A percentile compares a stretch with the other conserved stretches of the same genome.
These are phyloP conservation scores for Lentinula boryana DNA, from an alignment of 768 basidiomycete species.

Conservation along the genomic window DNA sequence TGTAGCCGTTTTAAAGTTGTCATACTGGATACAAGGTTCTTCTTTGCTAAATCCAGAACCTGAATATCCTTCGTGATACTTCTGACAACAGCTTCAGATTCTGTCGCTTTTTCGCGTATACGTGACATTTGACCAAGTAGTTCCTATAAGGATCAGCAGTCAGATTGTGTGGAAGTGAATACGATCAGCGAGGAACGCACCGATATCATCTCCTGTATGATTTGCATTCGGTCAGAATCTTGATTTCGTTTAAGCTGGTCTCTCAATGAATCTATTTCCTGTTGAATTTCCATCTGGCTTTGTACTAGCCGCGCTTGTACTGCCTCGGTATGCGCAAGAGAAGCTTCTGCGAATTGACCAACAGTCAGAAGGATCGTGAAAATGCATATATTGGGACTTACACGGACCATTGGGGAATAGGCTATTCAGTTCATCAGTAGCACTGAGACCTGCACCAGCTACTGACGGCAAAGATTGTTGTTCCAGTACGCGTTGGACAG, in stretches of 20 bases:
- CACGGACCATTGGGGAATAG: slow-evolving; percentile 75
- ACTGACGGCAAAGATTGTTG: slow-evolving; percentile 45
- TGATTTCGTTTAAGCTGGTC: slow-evolving; percentile 68
- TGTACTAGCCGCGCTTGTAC: slow-evolving; percentile 65
- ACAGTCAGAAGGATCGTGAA: background rate
- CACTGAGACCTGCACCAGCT: slow-evolving; percentile 54
- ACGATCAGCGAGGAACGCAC: slow-evolving; percentile 36
- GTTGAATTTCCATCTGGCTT: slow-evolving; percentile 63
- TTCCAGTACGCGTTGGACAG: slow-evolving; percentile 63
- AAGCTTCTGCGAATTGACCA: slow-evolving; percentile 49
- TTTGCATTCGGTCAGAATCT: slow-evolving; percentile 82
- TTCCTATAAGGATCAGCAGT: slow-evolving; percentile 46
- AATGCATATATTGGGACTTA: background rate
- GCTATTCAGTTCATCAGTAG: slow-evolving; percentile 53
- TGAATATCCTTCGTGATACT: slow-evolving; percentile 97
- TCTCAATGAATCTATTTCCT: slow-evolving; percentile 66
- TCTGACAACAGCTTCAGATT: slow-evolving; percentile 93
- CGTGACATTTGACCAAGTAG: slow-evolving; percentile 92
- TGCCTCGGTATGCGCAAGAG: slow-evolving; percentile 63
- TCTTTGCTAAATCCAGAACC: slow-evolving; percentile 87
- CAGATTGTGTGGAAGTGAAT: slow-evolving; percentile 5
- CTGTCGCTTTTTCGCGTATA: slow-evolving; percentile 94
- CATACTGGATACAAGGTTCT: slow-evolving; percentile 86
- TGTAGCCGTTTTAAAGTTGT: slow-evolving; percentile 85
- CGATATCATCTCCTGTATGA: slow-evolving; percentile 94